A percentile compares a stretch with the other conserved stretches of the same genome.
Evolutionary conservation across 2,329 filamentous ascomycete species (phyloP).

Genomic region (Aspergillus chevalieri): DNA sequence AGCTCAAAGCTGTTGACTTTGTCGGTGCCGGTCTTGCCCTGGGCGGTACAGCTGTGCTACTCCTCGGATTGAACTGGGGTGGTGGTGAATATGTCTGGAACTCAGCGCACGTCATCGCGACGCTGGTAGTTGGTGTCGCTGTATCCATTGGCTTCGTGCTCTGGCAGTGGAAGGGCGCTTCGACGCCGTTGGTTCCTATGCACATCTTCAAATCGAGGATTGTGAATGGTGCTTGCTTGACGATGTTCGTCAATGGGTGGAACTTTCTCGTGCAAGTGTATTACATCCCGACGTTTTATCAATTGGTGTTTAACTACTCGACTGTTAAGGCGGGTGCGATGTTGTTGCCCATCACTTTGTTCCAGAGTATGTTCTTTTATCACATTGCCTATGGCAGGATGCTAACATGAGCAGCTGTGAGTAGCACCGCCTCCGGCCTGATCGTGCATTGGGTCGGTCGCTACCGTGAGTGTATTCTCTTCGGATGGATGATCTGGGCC

Average conservation of each 20-base stretch:
- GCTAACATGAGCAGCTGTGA: conserved; percentile 19
- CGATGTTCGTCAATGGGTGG: conserved; percentile 56
- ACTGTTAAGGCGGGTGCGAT: conserved; percentile 46
- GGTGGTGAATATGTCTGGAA: conserved; percentile 54
- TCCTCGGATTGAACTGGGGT: conserved; percentile 54
- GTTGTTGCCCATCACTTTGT: conserved; percentile 45
- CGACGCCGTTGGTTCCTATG: conserved; percentile 28
- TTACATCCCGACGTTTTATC: conserved; percentile 57
- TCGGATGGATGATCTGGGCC: conserved; percentile 50
- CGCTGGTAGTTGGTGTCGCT: conserved; percentile 46
- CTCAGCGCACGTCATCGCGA: conserved; percentile 50
- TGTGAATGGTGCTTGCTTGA: conserved; percentile 51
- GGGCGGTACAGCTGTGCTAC: conserved; percentile 39
- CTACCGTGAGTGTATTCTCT: conserved; percentile 50
- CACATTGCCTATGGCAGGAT: neutral
- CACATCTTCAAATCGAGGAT: conserved; percentile 51
- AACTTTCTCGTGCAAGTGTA: conserved; percentile 57
- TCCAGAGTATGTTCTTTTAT: conserved; percentile 32
- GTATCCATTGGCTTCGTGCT: conserved; percentile 23
- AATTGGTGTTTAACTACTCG: conserved; percentile 46
- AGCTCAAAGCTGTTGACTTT: conserved; percentile 49
- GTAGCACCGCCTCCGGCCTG: conserved; percentile 48
- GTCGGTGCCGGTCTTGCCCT: conserved; percentile 44
- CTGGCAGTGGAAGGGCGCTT: conserved; percentile 30
- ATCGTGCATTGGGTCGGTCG: conserved; percentile 49